phyloP scores from a whole-genome alignment of 805 yeast genomes.

The Barnettozyma salicaria region DNA sequence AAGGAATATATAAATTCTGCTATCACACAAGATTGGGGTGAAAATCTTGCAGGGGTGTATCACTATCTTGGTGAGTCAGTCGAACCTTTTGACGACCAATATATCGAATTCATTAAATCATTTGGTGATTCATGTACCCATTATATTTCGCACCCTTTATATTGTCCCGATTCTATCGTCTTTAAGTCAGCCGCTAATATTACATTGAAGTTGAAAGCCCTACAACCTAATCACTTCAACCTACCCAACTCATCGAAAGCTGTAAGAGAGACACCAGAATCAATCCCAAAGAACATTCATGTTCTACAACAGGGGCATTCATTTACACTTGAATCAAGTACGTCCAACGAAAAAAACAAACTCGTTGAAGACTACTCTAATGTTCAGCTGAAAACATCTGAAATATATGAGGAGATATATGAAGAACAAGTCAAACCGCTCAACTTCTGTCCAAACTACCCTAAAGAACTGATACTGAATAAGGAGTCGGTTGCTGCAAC shows the following conservation, averaged over 20 bases:
- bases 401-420: slow-evolving; percentile 26
- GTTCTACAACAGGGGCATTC: slow-evolving; percentile 21
- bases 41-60: slow-evolving; percentile 51
- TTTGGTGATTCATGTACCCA: slow-evolving; percentile 53
- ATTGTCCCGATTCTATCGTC: slow-evolving; percentile 56
- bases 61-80: slow-evolving; percentile 70
- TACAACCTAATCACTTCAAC: slow-evolving; percentile 38
- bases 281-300: slow-evolving; percentile 16
- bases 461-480: slow-evolving; percentile 11
- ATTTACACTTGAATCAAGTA: slow-evolving; percentile 17
- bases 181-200: slow-evolving; percentile 50
- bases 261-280: slow-evolving; percentile 23
- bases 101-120: slow-evolving; percentile 44
- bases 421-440: slow-evolving; percentile 26
- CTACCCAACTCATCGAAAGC: slow-evolving; percentile 33
- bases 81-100: slow-evolving; percentile 38
- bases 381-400: slow-evolving; percentile 9
- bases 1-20: slow-evolving; percentile 36
- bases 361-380: slow-evolving; percentile 10
- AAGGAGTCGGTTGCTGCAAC: slow-evolving; percentile 18
- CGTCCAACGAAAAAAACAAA: slow-evolving; percentile 14
- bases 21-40: slow-evolving; percentile 26
- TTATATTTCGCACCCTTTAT: slow-evolving; percentile 63
- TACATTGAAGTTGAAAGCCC: slow-evolving; percentile 49
- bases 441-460: slow-evolving; percentile 5